Evolutionary conservation across 768 basidiomycete genomes (phyloP).

Genomic region (Pleurotus sapidus): DNA sequence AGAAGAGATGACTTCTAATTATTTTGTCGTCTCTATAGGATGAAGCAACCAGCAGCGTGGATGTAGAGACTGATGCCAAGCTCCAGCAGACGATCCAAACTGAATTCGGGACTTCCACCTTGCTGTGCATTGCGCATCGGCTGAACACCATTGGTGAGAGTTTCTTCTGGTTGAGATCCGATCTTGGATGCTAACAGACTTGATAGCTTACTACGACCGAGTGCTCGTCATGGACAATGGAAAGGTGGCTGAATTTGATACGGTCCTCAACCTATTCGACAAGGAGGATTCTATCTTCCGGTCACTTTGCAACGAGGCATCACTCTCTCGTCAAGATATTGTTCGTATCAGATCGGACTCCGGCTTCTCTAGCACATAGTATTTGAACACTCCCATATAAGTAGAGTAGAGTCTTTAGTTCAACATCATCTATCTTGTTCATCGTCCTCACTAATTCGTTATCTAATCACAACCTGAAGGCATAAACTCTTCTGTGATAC

Average conservation of each 20-base stretch:
- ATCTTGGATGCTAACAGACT: conserved; percentile 7
- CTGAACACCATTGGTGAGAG: conserved; percentile 53
- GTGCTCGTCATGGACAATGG: conserved; percentile 75
- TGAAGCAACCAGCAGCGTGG: conserved; percentile 62
- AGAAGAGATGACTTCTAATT: too few relatives aligned
- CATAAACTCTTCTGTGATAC: too few relatives aligned
- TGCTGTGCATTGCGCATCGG: conserved; percentile 57
- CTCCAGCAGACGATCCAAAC: conserved; percentile 62
- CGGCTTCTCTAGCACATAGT: background rate
- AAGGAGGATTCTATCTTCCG: conserved; percentile 64
- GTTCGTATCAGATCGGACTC: conserved; percentile 35
- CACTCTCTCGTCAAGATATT: conserved; percentile 53
- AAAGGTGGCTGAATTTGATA: conserved; percentile 68
- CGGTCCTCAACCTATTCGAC: conserved; percentile 64
- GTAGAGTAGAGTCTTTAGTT: too few relatives aligned
- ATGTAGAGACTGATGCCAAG: conserved; percentile 60
- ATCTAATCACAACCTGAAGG: too few relatives aligned
- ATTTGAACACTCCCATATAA: background rate
- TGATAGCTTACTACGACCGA: conserved; percentile 58
- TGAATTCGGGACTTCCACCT: conserved; percentile 51
- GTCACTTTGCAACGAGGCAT: conserved; percentile 65
- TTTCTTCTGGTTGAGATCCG: background rate
- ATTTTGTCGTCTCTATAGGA: conserved; percentile 33
- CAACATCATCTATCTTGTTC: too few relatives aligned
- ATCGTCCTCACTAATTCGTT: too few relatives aligned